Evolutionary conservation across 306 rosid species (phyloP), one percentile per base, ranked within the genome.

Genomic region (Gynostemma pentaphyllum): DNA sequence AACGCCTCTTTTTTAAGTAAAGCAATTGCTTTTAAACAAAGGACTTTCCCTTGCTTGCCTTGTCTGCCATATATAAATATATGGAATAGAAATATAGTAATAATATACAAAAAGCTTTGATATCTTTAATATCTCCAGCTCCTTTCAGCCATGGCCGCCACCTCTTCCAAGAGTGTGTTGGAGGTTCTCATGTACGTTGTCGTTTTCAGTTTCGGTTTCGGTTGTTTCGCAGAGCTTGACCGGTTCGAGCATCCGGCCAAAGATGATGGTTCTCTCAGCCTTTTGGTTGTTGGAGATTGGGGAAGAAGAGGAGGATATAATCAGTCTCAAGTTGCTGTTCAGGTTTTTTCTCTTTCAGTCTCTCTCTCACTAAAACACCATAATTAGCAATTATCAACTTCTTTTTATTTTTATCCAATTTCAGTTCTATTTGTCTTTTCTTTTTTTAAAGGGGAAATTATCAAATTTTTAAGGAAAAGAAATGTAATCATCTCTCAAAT

Each of bases 281-380:
- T 87, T 56, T 61, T 87, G 29, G 88, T 80, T 14, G 39, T 87
- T 28, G 95, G 95, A 61, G 95, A 87, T 23, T 87, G 95, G 95
- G 95, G 95, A 68, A 75, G 91, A 64, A 47, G 67, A 30, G 88
- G 88, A 41, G 44, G 52, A 29, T 84, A 64, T 68, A 87, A 87
- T 60, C 90, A 87, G 71, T 78, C 95, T 45, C 3, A 72, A 72
- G 87, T 87, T 2, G 88, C 95, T 16, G 0, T 48, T 45, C 88
- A 78, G 88, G 91, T 82, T 8, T 54, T 6, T 13, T 0, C 2
- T 44, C 29, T 28, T 19, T 51, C n/a, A n/a, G 7, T 41, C 40
- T 13, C 9, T 48, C 53, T 47, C 14, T 19, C n/a, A 1, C 26
- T 6, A 45, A 6, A 15, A 45, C 7, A 5, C 0, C 2, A n/a